phyloP scores from a whole-genome alignment of 2,329 filamentous ascomycete genomes.

The Sclerotinia subarctica region DNA sequence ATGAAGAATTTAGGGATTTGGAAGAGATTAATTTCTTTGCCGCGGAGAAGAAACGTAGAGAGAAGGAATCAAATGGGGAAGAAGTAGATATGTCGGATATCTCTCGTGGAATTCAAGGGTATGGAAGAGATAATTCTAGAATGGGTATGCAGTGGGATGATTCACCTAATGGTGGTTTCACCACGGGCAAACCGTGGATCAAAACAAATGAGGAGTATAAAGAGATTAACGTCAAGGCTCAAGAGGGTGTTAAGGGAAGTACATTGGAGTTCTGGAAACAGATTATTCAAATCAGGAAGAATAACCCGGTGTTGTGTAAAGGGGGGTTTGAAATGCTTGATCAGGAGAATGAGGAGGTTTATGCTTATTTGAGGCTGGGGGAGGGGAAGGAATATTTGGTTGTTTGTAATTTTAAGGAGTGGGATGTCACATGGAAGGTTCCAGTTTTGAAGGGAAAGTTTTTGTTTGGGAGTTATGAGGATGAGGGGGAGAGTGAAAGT shows the following conservation, averaged over 20 bases:
- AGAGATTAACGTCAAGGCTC: slow-evolving; percentile 43
- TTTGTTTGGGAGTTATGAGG: slow-evolving; percentile 6
- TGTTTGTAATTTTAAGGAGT: slow-evolving; percentile 11
- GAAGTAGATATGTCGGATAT: slow-evolving; percentile 37
- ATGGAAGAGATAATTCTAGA: slow-evolving; percentile 66
- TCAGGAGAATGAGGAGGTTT: slow-evolving; percentile 16
- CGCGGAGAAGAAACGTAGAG: slow-evolving; percentile 30
- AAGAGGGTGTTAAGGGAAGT: slow-evolving; percentile 13
- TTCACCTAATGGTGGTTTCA: slow-evolving; percentile 61
- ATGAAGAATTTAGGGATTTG: slow-evolving; percentile 67
- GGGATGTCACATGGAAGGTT: neutral
- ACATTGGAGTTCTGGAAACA: slow-evolving; percentile 28
- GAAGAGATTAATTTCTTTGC: slow-evolving; percentile 51
- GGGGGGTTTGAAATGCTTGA: slow-evolving; percentile 26
- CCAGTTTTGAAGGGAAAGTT: neutral
- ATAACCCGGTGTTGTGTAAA: slow-evolving; percentile 27
- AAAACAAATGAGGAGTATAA: slow-evolving; percentile 53
- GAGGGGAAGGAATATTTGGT: slow-evolving; percentile 6
- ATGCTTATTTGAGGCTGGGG: slow-evolving; percentile 16
- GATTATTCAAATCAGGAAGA: slow-evolving; percentile 25
- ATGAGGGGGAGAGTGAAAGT: neutral
- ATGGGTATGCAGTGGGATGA: slow-evolving; percentile 67
- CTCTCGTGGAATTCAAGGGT: slow-evolving; percentile 52
- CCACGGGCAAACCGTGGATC: slow-evolving; percentile 53
- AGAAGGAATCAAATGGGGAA: slow-evolving; percentile 34